phyloP scores from a whole-genome alignment of 495 filamentous ascomycete species.

The Aspergillus steynii region DNA sequence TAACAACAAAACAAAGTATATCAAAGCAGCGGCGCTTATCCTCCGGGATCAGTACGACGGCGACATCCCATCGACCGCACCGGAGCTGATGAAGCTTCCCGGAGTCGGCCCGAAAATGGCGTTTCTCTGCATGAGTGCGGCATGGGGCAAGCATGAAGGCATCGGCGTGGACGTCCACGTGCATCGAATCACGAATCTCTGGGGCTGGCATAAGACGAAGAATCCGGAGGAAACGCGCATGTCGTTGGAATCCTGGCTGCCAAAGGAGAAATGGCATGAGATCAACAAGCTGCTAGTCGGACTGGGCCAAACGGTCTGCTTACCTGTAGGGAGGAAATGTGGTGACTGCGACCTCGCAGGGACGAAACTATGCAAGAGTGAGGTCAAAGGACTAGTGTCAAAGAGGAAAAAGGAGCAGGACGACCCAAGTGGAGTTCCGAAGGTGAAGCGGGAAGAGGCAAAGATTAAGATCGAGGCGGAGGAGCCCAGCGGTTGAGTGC shows the following conservation, averaged over 20 bases:
- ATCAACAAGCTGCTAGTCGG: slow-evolving; percentile 93
- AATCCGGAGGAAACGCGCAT: slow-evolving; percentile 82
- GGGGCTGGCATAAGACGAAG: slow-evolving; percentile 88
- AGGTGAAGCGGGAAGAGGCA: slow-evolving; percentile 33
- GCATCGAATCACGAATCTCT: slow-evolving; percentile 92
- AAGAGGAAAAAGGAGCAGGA: slow-evolving; percentile 47
- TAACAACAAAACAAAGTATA: slow-evolving; percentile 92
- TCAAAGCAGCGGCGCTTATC: slow-evolving; percentile 75
- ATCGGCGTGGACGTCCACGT: slow-evolving; percentile 71
- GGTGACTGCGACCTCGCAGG: slow-evolving; percentile 79
- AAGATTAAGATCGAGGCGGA: slow-evolving; percentile 36
- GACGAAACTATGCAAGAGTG: slow-evolving; percentile 74
- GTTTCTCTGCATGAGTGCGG: slow-evolving; percentile 79
- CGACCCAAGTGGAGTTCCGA: slow-evolving; percentile 38
- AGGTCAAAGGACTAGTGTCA: slow-evolving; percentile 42
- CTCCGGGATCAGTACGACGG: slow-evolving; percentile 65
- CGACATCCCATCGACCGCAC: slow-evolving; percentile 83
- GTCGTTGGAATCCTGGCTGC: slow-evolving; percentile 81
- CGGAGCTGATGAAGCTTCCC: slow-evolving; percentile 75
- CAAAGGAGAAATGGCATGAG: slow-evolving; percentile 86
- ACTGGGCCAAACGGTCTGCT: slow-evolving; percentile 83
- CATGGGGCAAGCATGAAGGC: slow-evolving; percentile 61
- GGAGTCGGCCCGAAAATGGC: slow-evolving; percentile 99
- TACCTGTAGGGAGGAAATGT: slow-evolving; percentile 77
- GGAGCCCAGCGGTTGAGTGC: background rate